These are phyloP conservation scores for Mycena filopes DNA, from an alignment of 768 basidiomycete species.

Conservation along the genomic window DNA sequence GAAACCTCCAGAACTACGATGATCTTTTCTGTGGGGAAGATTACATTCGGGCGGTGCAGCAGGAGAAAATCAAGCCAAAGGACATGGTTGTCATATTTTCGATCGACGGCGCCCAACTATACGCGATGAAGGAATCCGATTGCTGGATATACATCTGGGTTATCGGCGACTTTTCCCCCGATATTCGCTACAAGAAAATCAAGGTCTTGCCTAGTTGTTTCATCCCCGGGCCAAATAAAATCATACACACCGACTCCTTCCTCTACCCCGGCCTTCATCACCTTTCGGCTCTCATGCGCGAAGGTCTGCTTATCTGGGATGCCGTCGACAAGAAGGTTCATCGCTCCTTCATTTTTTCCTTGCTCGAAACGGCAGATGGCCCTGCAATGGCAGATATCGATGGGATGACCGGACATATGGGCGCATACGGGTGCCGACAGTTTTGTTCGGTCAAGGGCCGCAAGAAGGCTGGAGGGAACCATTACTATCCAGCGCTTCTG, in stretches of 20 bases:
- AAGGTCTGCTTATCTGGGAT: slow-evolving; percentile 13
- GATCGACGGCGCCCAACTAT: slow-evolving; percentile 42
- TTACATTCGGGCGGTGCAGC: not conserved
- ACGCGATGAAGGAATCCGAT: slow-evolving; percentile 36
- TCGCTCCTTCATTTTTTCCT: not conserved
- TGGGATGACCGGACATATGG: not conserved
- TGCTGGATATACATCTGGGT: slow-evolving; percentile 47
- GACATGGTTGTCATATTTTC: slow-evolving; percentile 35
- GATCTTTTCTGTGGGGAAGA: not conserved
- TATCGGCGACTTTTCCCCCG: slow-evolving; percentile 31
- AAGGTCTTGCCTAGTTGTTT: slow-evolving; percentile 5
- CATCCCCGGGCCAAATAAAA: too few relatives aligned
- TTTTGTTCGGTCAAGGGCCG: slow-evolving; percentile 45
- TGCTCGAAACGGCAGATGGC: slow-evolving; percentile 4
- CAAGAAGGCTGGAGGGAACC: slow-evolving; percentile 38
- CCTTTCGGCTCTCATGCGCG: not conserved
- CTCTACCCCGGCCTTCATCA: not conserved
- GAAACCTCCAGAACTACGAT: not conserved
- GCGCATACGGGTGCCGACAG: slow-evolving; percentile 44
- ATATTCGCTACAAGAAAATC: slow-evolving; percentile 35
- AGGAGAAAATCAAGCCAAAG: not conserved
- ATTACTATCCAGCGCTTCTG: slow-evolving; percentile 22
- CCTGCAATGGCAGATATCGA: not conserved
- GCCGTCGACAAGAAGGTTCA: not conserved
- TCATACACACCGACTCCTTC: not conserved